A percentile compares a stretch with the other conserved stretches of the same genome.
These are phyloP conservation scores for Suillus occidentalis DNA, from an alignment of 768 basidiomycete species.

Conservation along the genomic window DNA sequence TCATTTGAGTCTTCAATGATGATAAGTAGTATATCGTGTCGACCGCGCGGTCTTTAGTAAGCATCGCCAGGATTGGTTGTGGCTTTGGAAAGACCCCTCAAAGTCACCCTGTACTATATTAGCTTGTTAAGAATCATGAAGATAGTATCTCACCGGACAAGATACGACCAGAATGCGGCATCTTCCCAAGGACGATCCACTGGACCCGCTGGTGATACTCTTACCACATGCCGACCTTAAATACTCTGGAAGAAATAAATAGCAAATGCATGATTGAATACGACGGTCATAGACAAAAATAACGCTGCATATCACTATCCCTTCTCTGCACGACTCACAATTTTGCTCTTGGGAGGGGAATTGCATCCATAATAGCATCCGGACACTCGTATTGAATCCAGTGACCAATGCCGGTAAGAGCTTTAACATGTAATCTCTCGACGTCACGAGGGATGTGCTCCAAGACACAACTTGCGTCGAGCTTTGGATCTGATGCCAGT, in stretches of 20 bases:
- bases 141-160: conserved; percentile 58
- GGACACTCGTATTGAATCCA: conserved; percentile 30
- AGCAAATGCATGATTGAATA: background rate
- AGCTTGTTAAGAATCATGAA: conserved; percentile 5
- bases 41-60: too few relatives aligned
- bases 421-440: background rate
- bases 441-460: conserved; percentile 14
- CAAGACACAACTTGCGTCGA: background rate
- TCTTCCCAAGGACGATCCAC: conserved; percentile 74
- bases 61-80: conserved; percentile 41
- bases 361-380: conserved; percentile 19
- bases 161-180: conserved; percentile 81
- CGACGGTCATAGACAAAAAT: background rate
- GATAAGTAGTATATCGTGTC: background rate
- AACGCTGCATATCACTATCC: background rate
- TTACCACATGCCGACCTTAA: background rate
- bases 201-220: background rate
- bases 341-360: background rate
- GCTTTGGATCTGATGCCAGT: conserved; percentile 20
- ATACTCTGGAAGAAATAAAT: background rate
- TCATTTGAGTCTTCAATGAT: background rate
- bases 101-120: conserved; percentile 54
- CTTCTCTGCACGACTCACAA: background rate
- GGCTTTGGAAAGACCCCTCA: conserved; percentile 81
- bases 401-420: conserved; percentile 19